Evolutionary conservation across 805 yeast species (phyloP).

Genomic region (Ogataea corticis): DNA sequence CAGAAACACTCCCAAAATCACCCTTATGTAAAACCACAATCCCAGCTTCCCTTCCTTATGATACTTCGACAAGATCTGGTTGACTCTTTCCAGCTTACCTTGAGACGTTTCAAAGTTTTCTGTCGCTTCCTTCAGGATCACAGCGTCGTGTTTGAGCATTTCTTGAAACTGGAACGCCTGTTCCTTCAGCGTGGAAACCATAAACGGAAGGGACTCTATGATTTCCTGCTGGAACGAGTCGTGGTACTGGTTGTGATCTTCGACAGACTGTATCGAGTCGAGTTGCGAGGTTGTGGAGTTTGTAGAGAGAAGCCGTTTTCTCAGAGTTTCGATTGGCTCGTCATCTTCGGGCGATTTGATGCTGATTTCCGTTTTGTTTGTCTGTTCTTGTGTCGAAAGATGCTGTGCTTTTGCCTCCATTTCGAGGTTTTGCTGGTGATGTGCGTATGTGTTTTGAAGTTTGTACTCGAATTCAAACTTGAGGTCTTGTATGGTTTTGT

Average conservation of each 20-base stretch:
- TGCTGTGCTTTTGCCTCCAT: background rate
- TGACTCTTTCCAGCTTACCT: slow-evolving; percentile 31
- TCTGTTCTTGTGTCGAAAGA: background rate
- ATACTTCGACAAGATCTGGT: slow-evolving; percentile 27
- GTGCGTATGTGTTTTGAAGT: slow-evolving; percentile 3
- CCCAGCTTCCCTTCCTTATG: slow-evolving; percentile 36
- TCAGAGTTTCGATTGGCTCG: slow-evolving; percentile 30
- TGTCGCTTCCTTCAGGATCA: slow-evolving; percentile 34
- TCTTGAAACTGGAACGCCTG: slow-evolving; percentile 37
- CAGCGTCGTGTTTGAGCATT: slow-evolving; percentile 33
- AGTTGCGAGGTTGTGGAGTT: slow-evolving; percentile 24
- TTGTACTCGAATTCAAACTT: slow-evolving; percentile 20
- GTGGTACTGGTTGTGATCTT: slow-evolving; percentile 31
- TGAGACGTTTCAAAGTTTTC: slow-evolving; percentile 34
- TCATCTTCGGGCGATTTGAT: slow-evolving; percentile 14
- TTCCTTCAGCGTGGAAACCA: slow-evolving; percentile 31
- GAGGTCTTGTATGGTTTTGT: slow-evolving; percentile 14
- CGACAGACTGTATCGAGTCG: slow-evolving; percentile 26
- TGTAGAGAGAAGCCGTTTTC: slow-evolving; percentile 31
- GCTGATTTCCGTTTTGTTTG: slow-evolving; percentile 1
- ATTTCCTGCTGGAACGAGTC: slow-evolving; percentile 35
- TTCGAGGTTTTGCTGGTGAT: slow-evolving; percentile 3
- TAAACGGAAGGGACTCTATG: slow-evolving; percentile 32
- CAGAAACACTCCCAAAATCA: slow-evolving; percentile 23
- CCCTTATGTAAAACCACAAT: slow-evolving; percentile 34